Evolutionary conservation across 2,329 filamentous ascomycete species (phyloP).

Genomic region (Pseudocercospora musae): DNA sequence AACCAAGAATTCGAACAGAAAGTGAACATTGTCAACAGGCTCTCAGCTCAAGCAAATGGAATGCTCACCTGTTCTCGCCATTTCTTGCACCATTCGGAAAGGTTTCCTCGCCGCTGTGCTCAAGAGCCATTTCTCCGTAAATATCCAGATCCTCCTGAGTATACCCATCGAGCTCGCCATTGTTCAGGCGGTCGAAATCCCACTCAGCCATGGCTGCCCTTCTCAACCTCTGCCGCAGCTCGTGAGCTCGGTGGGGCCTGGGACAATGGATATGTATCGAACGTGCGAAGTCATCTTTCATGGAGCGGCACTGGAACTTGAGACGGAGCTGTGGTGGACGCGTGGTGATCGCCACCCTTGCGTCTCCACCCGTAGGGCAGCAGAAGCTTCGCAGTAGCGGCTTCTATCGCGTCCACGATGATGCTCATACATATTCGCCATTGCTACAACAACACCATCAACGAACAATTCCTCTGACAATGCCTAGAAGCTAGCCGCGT

Average conservation of each 20-base stretch:
- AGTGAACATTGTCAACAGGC: background rate
- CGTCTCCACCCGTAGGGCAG: background rate
- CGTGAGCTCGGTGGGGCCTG: background rate
- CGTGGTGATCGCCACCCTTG: background rate
- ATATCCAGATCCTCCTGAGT: background rate
- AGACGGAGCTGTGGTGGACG: background rate
- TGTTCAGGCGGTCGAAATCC: constrained; percentile 5
- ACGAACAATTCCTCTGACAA: background rate
- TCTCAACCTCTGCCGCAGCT: background rate
- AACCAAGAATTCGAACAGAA: background rate
- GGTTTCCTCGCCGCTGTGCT: background rate
- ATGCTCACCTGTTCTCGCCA: background rate
- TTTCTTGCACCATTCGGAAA: background rate
- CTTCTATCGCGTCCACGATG: background rate
- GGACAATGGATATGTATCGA: background rate
- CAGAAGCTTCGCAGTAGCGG: background rate
- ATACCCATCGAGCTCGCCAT: background rate
- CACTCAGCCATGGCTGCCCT: constrained; percentile 1
- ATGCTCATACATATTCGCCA: background rate
- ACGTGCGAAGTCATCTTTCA: background rate
- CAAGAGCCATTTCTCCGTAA: background rate
- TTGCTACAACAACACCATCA: background rate
- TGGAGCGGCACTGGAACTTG: background rate
- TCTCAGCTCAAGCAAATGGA: background rate
- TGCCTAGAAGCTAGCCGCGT: constrained; percentile 8